Evolutionary conservation across 768 basidiomycete species (phyloP).

Genomic region (Pilatotrama ljubarskyi): DNA sequence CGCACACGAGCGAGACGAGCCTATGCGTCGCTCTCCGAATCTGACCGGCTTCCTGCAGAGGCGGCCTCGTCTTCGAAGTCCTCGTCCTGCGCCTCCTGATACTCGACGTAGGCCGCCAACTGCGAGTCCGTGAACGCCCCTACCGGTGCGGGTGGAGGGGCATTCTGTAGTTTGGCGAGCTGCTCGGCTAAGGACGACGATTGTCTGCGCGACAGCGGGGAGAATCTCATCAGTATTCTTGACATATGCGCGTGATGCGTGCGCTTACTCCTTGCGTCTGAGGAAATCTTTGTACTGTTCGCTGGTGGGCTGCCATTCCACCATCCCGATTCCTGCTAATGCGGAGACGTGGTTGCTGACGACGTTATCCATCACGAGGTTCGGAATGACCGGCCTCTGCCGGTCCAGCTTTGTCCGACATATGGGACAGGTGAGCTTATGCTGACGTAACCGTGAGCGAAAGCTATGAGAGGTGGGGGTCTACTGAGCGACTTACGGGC

Average conservation of each 20-base stretch:
- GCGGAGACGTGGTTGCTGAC: slow-evolving; percentile 59
- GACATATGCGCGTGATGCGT: neutral
- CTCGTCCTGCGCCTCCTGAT: neutral
- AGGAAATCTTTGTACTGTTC: slow-evolving; percentile 51
- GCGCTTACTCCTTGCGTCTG: slow-evolving; percentile 52
- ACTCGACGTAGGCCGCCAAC: neutral
- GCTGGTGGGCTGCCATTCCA: slow-evolving; percentile 56
- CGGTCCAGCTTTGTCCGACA: slow-evolving; percentile 53
- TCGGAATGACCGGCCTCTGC: slow-evolving; percentile 52
- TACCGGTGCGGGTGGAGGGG: neutral
- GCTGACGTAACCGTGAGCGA: neutral
- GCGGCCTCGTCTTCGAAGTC: too few relatives aligned
- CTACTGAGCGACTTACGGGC: slow-evolving; percentile 30
- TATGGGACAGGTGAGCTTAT: slow-evolving; percentile 52
- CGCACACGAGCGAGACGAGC: too few relatives aligned
- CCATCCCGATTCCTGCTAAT: slow-evolving; percentile 45
- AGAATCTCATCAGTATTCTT: neutral
- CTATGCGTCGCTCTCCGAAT: too few relatives aligned
- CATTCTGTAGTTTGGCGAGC: neutral
- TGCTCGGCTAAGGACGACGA: neutral
- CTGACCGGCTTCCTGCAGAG: too few relatives aligned
- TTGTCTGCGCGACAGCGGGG: neutral
- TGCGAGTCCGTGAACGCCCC: neutral
- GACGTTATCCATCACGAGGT: slow-evolving; percentile 59
- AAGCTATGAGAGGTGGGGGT: neutral